These are phyloP conservation scores for Allium sativum DNA, from an alignment of 106 monocot genomes.

Conservation along the genomic window DNA sequence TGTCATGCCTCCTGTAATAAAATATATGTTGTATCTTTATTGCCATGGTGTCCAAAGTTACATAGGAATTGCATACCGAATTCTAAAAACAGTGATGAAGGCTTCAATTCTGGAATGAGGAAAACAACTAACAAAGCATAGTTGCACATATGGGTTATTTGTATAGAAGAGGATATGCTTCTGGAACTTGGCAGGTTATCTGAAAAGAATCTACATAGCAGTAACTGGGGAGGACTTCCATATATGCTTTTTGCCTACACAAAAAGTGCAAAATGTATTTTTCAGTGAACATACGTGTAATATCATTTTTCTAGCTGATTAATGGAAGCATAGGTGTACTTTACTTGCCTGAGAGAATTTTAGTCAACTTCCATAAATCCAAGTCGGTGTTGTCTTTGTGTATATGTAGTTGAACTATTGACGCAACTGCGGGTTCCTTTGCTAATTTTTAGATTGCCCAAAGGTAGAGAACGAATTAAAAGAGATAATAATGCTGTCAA, in stretches of 20 bases:
- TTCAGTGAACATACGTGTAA: not conserved
- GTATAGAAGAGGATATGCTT: constrained; percentile 25
- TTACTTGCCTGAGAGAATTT: constrained; percentile 19
- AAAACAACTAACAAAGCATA: too few species aligned
- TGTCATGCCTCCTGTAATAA: too few species aligned
- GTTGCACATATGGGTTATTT: too few species aligned
- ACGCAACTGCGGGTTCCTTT: constrained; percentile 29
- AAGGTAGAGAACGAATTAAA: constrained; percentile 25
- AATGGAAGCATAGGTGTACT: not conserved
- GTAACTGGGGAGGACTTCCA: constrained; percentile 25
- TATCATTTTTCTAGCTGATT: not conserved
- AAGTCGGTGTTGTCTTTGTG: constrained; percentile 27
- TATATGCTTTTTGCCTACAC: constrained; percentile 30
- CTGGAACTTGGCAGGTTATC: constrained; percentile 24
- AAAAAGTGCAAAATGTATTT: not conserved
- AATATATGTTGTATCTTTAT: too few species aligned
- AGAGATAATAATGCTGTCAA: constrained; percentile 35
- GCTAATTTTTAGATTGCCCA: constrained; percentile 18
- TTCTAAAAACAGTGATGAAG: too few species aligned
- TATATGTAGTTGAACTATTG: constrained; percentile 31
- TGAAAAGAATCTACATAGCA: constrained; percentile 22
- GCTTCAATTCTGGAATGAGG: too few species aligned
- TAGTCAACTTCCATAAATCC: constrained; percentile 16
- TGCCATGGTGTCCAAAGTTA: too few species aligned
- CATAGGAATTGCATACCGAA: too few species aligned